Percentiles rank a stretch among this genome's conserved stretches.
Conservation (phyloP, 2,329 filamentous ascomycete species). For the Fusarium metavorans region DNA sequence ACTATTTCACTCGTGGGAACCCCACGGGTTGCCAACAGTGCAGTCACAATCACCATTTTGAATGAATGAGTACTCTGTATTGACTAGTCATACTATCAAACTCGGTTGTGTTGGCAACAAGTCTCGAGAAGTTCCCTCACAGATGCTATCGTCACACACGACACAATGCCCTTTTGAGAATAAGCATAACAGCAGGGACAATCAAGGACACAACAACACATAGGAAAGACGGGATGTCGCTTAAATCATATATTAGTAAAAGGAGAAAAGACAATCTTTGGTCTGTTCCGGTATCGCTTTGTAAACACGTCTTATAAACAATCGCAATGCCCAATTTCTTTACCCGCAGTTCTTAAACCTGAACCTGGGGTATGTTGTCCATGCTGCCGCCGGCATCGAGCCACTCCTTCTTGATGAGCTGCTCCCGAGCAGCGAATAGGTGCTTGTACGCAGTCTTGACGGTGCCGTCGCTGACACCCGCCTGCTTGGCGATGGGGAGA, state of each 20-base stretch:
- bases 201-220: background rate
- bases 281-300: background rate
- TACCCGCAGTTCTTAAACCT: conserved; percentile 39
- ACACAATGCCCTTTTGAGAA: background rate
- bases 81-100: background rate
- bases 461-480: conserved; percentile 94
- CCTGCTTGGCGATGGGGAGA: conserved; percentile 87
- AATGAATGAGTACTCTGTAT: background rate
- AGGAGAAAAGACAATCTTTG: background rate
- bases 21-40: background rate
- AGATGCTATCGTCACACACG: background rate
- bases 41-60: background rate
- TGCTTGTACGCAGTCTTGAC: conserved; percentile 96
- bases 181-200: conserved; percentile 22
- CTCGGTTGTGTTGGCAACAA: background rate
- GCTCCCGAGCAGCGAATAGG: conserved; percentile 79
- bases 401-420: conserved; percentile 81
- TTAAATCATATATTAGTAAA: conserved; percentile 16
- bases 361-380: conserved; percentile 72
- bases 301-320: background rate
- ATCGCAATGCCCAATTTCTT: background rate
- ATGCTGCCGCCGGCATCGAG: conserved; percentile 78
- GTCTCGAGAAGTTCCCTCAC: background rate
- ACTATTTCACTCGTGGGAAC: background rate
- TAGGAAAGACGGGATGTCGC: background rate